Evolutionary conservation across 2,329 filamentous ascomycete genomes (phyloP).

Genomic region (Claviceps sp.): DNA sequence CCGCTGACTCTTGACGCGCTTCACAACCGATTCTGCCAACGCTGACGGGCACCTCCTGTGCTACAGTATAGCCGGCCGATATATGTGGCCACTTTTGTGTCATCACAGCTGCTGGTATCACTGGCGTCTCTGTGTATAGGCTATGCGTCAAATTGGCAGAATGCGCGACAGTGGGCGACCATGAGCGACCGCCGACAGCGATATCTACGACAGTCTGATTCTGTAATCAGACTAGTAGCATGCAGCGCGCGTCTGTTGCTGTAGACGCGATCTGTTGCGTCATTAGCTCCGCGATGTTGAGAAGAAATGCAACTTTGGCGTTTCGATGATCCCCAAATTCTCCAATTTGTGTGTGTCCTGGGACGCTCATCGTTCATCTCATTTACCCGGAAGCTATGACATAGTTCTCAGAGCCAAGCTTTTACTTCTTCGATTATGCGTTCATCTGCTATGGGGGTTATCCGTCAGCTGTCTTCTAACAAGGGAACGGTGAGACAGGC

Average conservation of each 20-base stretch:
- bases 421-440: neutral
- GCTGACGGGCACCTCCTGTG: neutral
- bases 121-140: neutral
- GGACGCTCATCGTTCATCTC: neutral
- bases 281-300: neutral
- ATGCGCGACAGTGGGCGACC: neutral
- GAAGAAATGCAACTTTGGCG: neutral
- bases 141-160: neutral
- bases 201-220: neutral
- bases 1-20: neutral
- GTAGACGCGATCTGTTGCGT: neutral
- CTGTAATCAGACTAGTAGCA: neutral
- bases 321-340: neutral
- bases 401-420: neutral
- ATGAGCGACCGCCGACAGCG: neutral
- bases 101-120: neutral
- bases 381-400: neutral
- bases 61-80: neutral
- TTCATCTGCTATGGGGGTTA: neutral
- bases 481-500: neutral
- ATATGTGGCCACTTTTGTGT: neutral
- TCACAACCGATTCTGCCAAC: neutral
- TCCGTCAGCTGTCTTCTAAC: neutral
- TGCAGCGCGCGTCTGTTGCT: neutral
- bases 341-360: neutral